Conservation (phyloP, 352 stramenopile genomes). For the Globisporangium echinulatum region DNA sequence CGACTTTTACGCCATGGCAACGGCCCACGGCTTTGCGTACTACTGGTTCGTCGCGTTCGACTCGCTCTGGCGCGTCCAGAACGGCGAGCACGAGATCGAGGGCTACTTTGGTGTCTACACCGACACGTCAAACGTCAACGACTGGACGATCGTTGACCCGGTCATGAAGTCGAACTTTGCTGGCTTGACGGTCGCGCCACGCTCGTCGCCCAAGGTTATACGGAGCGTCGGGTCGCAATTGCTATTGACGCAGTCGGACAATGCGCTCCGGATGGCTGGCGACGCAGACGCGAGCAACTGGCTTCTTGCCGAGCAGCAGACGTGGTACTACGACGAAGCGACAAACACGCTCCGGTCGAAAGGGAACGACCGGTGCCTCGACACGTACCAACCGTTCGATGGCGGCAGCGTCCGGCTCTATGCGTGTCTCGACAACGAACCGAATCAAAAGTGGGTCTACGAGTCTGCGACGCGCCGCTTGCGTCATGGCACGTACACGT, state of each 20-base stretch:
- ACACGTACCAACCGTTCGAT: conserved; percentile 44
- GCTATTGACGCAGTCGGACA: conserved; percentile 21
- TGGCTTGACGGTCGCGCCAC: conserved; percentile 23
- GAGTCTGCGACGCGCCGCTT: conserved; percentile 40
- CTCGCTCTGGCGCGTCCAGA: conserved; percentile 42
- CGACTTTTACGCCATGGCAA: conserved; percentile 59
- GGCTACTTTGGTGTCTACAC: conserved; percentile 58
- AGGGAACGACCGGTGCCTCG: conserved; percentile 58
- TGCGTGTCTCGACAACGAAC: conserved; percentile 38
- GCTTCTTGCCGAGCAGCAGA: conserved; percentile 45
- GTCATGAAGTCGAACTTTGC: conserved; percentile 58
- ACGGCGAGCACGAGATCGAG: conserved; percentile 47
- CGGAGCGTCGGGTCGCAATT: conserved; percentile 15
- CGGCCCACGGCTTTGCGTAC: conserved; percentile 43
- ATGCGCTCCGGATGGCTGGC: conserved; percentile 26
- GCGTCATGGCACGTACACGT: conserved; percentile 30
- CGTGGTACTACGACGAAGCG: conserved; percentile 55
- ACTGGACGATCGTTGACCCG: background rate
- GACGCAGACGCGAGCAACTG: conserved; percentile 28
- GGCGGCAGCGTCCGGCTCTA: conserved; percentile 51
- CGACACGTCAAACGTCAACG: conserved; percentile 14
- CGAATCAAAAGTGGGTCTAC: conserved; percentile 65
- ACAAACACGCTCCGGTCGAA: conserved; percentile 56
- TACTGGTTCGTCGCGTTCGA: conserved; percentile 77
- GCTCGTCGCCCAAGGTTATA: conserved; percentile 15